phyloP scores from a whole-genome alignment of 495 filamentous ascomycete genomes.

The Xylaria scruposa region DNA sequence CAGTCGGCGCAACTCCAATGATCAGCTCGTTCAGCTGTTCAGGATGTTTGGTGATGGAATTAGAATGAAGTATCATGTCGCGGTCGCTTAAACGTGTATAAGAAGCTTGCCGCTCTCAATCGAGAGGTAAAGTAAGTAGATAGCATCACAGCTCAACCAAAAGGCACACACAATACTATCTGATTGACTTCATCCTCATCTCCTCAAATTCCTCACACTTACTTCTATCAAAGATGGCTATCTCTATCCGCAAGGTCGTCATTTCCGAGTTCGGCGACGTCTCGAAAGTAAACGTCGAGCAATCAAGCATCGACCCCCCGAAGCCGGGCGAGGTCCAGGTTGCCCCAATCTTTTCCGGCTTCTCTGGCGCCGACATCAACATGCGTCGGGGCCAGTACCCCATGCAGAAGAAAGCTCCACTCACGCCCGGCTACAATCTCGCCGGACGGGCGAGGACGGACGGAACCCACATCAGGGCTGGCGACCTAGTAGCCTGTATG shows the following conservation, averaged over 20 bases:
- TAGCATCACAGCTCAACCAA: neutral
- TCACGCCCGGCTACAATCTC: slow-evolving; percentile 53
- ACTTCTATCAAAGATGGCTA: neutral
- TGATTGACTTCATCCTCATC: neutral
- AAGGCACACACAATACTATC: neutral
- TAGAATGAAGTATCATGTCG: neutral
- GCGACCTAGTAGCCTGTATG: slow-evolving; percentile 46
- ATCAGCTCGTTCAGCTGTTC: neutral
- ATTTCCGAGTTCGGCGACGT: slow-evolving; percentile 46
- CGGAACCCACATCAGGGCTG: slow-evolving; percentile 39
- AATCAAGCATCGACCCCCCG: slow-evolving; percentile 39
- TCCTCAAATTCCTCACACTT: neutral
- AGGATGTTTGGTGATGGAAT: neutral
- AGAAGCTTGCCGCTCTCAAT: neutral
- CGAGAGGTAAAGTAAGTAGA: neutral
- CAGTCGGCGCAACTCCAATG: neutral
- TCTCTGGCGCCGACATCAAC: slow-evolving; percentile 50
- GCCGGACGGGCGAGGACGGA: slow-evolving; percentile 43
- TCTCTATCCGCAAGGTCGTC: slow-evolving; percentile 49
- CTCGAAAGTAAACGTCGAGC: slow-evolving; percentile 41
- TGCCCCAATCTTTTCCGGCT: slow-evolving; percentile 47
- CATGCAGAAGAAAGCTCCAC: slow-evolving; percentile 45
- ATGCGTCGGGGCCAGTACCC: slow-evolving; percentile 54
- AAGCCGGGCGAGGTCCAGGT: slow-evolving; percentile 48
- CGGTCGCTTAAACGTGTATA: neutral